Percentiles rank a stretch among this genome's conserved stretches.
Evolutionary conservation across 306 rosid genomes (phyloP).

Genomic region (Prunus campanulata): DNA sequence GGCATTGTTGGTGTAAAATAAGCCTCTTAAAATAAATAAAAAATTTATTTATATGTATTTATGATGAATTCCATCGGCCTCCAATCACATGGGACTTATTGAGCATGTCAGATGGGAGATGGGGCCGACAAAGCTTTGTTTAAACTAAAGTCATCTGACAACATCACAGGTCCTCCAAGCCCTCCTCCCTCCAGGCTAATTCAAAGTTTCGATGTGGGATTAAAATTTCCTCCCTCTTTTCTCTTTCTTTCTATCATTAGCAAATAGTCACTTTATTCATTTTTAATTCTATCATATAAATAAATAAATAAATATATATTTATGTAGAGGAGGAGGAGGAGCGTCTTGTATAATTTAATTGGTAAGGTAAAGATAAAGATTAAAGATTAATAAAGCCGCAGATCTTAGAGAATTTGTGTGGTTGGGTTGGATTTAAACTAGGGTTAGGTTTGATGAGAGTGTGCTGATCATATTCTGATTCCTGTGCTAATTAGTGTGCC

Average conservation of each 20-base stretch:
- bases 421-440: conserved; percentile 1
- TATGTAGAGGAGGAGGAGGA: neutral
- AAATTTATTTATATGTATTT: neutral
- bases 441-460: neutral
- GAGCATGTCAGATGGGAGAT: conserved; percentile 30
- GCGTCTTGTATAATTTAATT: neutral
- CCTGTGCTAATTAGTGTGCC: neutral
- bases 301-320: too few relatives aligned
- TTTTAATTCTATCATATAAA: neutral
- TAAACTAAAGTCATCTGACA: conserved; percentile 33
- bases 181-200: neutral
- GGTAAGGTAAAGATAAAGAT: neutral
- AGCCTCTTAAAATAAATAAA: neutral
- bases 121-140: conserved; percentile 27
- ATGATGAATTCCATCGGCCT: conserved; percentile 4
- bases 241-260: neutral
- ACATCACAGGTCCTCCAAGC: conserved; percentile 3
- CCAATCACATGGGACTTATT: conserved; percentile 45
- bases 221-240: neutral
- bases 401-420: neutral
- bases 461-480: conserved; percentile 16
- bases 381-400: neutral
- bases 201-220: conserved; percentile 4
- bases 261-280: conserved; percentile 1
- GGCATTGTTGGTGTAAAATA: conserved; percentile 7